A percentile compares a stretch with the other conserved stretches of the same genome.
These are phyloP conservation scores for Sistotremastrum suecicum DNA, from an alignment of 768 basidiomycete species.

Conservation along the genomic window DNA sequence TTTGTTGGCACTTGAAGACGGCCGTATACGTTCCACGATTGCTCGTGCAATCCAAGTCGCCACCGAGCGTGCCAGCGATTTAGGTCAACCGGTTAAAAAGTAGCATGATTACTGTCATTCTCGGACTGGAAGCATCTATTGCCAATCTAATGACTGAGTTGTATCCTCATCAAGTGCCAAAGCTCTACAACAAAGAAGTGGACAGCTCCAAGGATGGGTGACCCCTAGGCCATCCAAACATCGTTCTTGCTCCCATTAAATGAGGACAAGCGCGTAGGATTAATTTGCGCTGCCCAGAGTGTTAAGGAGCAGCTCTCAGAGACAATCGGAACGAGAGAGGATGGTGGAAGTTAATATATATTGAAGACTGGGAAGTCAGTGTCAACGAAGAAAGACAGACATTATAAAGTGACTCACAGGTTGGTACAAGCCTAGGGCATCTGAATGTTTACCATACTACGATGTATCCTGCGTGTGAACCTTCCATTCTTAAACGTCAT, in stretches of 20 bases:
- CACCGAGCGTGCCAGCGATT: constrained; percentile 73
- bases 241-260: constrained; percentile 84
- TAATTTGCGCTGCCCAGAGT: constrained; percentile 79
- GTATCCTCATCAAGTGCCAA: no score
- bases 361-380: not conserved
- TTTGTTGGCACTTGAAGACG: constrained; percentile 89
- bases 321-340: not conserved
- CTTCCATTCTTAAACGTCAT: constrained; percentile 19
- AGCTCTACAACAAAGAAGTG: no score
- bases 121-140: no score
- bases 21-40: constrained; percentile 83
- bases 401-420: constrained; percentile 1
- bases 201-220: no score
- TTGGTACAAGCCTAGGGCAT: not conserved
- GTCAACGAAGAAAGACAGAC: not conserved
- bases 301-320: constrained; percentile 59
- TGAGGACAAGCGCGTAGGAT: constrained; percentile 76
- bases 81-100: constrained; percentile 58
- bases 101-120: constrained; percentile 9
- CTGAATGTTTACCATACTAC: not conserved
- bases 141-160: no score
- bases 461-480: constrained; percentile 42
- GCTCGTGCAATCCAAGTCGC: constrained; percentile 91
- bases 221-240: constrained; percentile 7
- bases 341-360: constrained; percentile 1